phyloP scores from a whole-genome alignment of 139 green algal species.

The Picochlorum sp. region DNA sequence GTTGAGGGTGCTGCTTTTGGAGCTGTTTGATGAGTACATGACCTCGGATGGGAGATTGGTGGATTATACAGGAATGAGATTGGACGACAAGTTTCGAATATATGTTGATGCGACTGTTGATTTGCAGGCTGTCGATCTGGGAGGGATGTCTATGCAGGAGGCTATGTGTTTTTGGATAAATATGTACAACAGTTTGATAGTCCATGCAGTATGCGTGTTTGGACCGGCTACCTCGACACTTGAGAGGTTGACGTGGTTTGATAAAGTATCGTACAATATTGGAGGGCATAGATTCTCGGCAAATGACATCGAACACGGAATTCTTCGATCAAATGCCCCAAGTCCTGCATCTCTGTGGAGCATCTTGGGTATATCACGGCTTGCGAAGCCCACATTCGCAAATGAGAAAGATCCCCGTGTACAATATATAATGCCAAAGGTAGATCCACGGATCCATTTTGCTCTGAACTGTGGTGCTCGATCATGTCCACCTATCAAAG shows the following conservation, averaged over 20 bases:
- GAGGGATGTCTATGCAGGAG: slow-evolving; percentile 31
- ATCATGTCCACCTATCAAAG: slow-evolving; percentile 83
- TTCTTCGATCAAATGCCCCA: slow-evolving; percentile 77
- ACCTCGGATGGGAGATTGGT: slow-evolving; percentile 49
- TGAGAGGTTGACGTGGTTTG: slow-evolving; percentile 32
- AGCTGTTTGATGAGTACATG: slow-evolving; percentile 70
- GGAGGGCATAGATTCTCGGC: slow-evolving; percentile 56
- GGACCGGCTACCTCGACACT: slow-evolving; percentile 5
- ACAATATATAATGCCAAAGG: slow-evolving; percentile 28
- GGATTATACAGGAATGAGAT: slow-evolving; percentile 49
- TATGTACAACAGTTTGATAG: slow-evolving; percentile 82
- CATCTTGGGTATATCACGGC: slow-evolving; percentile 39
- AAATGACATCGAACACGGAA: slow-evolving; percentile 92
- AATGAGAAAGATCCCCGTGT: slow-evolving; percentile 32
- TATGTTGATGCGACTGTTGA: slow-evolving; percentile 65
- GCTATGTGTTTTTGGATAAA: slow-evolving; percentile 86
- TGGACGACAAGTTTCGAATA: slow-evolving; percentile 45
- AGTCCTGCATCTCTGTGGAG: slow-evolving; percentile 36
- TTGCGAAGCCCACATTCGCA: slow-evolving; percentile 38
- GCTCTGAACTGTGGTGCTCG: slow-evolving; percentile 88
- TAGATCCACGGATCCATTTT: slow-evolving; percentile 92
- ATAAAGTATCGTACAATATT: slow-evolving; percentile 54
- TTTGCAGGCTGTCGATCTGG: slow-evolving; percentile 61
- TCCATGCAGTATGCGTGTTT: slow-evolving; percentile 60
- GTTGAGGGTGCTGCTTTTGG: slow-evolving; percentile 53